phyloP scores from a whole-genome alignment of 257 asterid genomes.

The Anisodus acutangulus region DNA sequence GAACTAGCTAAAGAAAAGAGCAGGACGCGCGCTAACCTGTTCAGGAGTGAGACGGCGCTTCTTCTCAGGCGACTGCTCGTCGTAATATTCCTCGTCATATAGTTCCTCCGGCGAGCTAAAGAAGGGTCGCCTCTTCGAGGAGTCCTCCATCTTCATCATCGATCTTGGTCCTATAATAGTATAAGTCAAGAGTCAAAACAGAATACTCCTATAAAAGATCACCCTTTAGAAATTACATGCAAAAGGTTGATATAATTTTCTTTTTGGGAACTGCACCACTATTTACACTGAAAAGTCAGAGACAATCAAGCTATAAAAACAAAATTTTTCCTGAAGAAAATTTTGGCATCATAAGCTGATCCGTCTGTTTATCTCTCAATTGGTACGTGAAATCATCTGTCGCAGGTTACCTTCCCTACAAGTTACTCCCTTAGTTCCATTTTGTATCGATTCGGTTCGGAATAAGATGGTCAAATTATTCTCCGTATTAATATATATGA shows the following conservation, averaged over 20 bases:
- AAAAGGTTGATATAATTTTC: not conserved
- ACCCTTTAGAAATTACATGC: not conserved
- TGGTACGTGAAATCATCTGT: not conserved
- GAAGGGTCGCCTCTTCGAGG: slow-evolving; percentile 75
- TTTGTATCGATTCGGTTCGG: not conserved
- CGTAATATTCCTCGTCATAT: slow-evolving; percentile 87
- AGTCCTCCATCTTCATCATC: slow-evolving; percentile 71
- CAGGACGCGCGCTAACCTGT: slow-evolving; percentile 57
- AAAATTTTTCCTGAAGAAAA: not conserved
- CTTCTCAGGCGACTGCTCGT: slow-evolving; percentile 93
- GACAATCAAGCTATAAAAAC: not conserved
- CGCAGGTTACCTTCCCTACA: not conserved
- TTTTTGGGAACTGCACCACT: not conserved
- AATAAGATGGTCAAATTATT: not conserved
- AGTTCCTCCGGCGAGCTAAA: slow-evolving; percentile 74
- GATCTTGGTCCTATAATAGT: slow-evolving; percentile 57
- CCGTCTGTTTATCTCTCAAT: not conserved
- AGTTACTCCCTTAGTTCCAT: not conserved
- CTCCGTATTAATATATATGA: no score
- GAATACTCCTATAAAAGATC: not conserved
- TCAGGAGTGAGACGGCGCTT: slow-evolving; percentile 94
- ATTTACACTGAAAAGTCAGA: not conserved
- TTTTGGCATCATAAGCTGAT: not conserved
- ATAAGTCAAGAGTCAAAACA: not conserved
- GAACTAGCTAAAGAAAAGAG: not conserved